A percentile compares a stretch with the other conserved stretches of the same genome.
Evolutionary conservation across 768 basidiomycete species (phyloP).

Genomic region (Russula emetica): DNA sequence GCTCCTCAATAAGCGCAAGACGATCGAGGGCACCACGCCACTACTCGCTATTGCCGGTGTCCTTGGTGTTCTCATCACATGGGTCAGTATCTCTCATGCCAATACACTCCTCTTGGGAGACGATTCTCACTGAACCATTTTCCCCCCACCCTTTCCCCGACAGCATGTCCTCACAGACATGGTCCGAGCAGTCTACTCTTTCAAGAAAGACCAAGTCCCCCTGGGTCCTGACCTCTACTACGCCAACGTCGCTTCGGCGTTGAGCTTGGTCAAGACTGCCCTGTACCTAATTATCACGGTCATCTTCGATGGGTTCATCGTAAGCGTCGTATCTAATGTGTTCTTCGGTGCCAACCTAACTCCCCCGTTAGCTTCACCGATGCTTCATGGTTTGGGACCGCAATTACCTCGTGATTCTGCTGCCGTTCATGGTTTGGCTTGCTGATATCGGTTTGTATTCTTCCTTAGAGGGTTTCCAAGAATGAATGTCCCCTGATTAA

Average conservation of each 20-base stretch:
- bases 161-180: slow-evolving; percentile 33
- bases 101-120: background rate
- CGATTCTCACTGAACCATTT: background rate
- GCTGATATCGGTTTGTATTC: slow-evolving; percentile 32
- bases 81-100: slow-evolving; percentile 11
- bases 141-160: background rate
- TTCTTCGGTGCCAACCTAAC: background rate
- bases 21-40: slow-evolving; percentile 6
- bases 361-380: slow-evolving; percentile 29
- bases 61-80: slow-evolving; percentile 24
- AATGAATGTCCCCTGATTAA: slow-evolving; percentile 1
- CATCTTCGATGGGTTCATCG: slow-evolving; percentile 33
- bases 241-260: slow-evolving; percentile 25
- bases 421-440: slow-evolving; percentile 32
- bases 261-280: slow-evolving; percentile 31
- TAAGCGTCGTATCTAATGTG: slow-evolving; percentile 6
- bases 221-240: slow-evolving; percentile 29
- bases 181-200: slow-evolving; percentile 30
- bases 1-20: slow-evolving; percentile 22
- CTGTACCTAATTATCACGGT: slow-evolving; percentile 31
- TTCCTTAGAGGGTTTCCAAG: background rate
- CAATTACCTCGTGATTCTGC: slow-evolving; percentile 19
- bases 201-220: slow-evolving; percentile 25
- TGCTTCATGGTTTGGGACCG: slow-evolving; percentile 32
- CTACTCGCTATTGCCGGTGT: slow-evolving; percentile 20